These are phyloP conservation scores for Chloranthus sessilifolius DNA, from an alignment of 164 flowering plant species.

Conservation along the genomic window DNA sequence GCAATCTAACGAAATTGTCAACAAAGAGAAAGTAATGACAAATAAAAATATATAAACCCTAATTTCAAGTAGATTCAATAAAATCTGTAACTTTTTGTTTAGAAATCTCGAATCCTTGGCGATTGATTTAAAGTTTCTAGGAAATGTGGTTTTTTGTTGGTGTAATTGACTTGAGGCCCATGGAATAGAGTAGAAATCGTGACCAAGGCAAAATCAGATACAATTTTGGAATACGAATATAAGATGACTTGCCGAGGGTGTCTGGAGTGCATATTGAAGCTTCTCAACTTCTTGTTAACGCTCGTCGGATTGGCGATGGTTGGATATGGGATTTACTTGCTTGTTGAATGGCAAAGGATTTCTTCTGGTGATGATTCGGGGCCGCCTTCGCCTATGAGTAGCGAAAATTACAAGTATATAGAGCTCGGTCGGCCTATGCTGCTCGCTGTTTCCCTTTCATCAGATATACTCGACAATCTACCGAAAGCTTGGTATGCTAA, in stretches of 20 bases:
- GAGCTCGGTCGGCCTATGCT: constrained; percentile 84
- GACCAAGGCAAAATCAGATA: too few species aligned
- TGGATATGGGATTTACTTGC: constrained; percentile 90
- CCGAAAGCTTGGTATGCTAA: constrained; percentile 80
- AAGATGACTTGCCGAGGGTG: constrained; percentile 88
- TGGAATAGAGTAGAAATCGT: too few species aligned
- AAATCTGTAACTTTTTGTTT: too few species aligned
- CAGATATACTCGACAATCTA: constrained; percentile 52
- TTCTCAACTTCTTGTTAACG: constrained; percentile 71
- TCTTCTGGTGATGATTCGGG: not conserved
- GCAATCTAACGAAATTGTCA: too few species aligned
- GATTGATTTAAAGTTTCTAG: too few species aligned
- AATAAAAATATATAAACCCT: too few species aligned
- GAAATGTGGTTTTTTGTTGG: too few species aligned
- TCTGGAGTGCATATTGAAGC: constrained; percentile 77
- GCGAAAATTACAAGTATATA: constrained; percentile 19
- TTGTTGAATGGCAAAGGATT: constrained; percentile 46
- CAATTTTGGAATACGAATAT: too few species aligned
- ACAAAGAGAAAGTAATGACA: too few species aligned
- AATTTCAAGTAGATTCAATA: too few species aligned
- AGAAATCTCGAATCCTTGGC: too few species aligned
- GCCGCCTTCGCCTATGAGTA: not conserved
- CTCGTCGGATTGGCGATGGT: constrained; percentile 81
- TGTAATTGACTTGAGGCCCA: too few species aligned
- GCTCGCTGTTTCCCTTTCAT: constrained; percentile 51